Percentiles rank a stretch among this genome's conserved stretches.
phyloP scores from a whole-genome alignment of 1,284 basidiomycete species.

The Ustilago xerochloae region DNA sequence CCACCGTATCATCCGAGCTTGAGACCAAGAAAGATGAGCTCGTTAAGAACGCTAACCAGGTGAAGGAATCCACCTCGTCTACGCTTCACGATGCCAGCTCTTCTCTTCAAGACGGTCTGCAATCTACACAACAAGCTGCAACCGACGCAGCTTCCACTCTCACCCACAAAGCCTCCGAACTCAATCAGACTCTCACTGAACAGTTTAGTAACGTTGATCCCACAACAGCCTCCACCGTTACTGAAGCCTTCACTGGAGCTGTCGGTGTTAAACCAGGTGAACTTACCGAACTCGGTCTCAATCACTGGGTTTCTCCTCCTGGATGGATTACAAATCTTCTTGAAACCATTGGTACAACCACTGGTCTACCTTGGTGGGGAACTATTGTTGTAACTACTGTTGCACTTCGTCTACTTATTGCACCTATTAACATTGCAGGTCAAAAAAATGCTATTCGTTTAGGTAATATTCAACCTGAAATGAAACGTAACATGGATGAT shows the following conservation, averaged over 20 bases:
- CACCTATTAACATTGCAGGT: conserved; percentile 78
- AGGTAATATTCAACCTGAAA: conserved; percentile 75
- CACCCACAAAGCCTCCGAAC: conserved; percentile 17
- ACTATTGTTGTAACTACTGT: conserved; percentile 78
- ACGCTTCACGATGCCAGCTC: conserved; percentile 12
- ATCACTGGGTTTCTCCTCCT: conserved; percentile 70
- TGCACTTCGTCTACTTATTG: conserved; percentile 76
- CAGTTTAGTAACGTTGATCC: conserved; percentile 31
- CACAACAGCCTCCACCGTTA: conserved; percentile 34
- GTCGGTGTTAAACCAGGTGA: conserved; percentile 77
- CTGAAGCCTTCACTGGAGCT: conserved; percentile 33
- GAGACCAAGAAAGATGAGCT: conserved; percentile 18
- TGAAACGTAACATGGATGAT: conserved; percentile 74
- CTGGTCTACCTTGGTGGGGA: conserved; percentile 71
- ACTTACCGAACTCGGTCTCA: conserved; percentile 79
- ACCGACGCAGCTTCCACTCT: conserved; percentile 25
- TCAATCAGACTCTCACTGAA: conserved; percentile 16
- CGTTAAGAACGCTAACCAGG: conserved; percentile 3
- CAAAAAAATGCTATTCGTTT: conserved; percentile 79
- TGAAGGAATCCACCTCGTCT: conserved; percentile 6
- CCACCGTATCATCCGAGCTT: conserved; percentile 8
- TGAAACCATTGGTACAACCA: conserved; percentile 79
- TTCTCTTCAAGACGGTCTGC: conserved; percentile 6
- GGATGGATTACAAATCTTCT: conserved; percentile 76
- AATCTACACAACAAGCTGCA: conserved; percentile 10